Evolutionary conservation across 257 asterid genomes (phyloP).

Genomic region (Nicotiana paniculata): DNA sequence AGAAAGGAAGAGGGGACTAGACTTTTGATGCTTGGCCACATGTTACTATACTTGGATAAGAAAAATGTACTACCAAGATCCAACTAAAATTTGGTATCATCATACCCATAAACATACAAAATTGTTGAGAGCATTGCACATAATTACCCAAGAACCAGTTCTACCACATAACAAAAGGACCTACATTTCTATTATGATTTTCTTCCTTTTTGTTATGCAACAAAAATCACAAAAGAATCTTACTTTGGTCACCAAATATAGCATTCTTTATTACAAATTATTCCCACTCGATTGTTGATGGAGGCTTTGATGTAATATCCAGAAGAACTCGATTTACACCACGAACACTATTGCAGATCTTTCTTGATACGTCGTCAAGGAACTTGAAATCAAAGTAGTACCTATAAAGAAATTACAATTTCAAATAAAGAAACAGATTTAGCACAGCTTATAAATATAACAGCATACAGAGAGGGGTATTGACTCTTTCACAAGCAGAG

Average conservation of each 20-base stretch:
- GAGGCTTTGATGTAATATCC: slow-evolving; percentile 97
- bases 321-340: slow-evolving; percentile 96
- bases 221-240: not conserved
- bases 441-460: not conserved
- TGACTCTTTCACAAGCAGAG: not conserved
- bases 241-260: not conserved
- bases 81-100: not conserved
- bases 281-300: slow-evolving; percentile 98
- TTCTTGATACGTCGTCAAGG: slow-evolving; percentile 70
- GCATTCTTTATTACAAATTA: slow-evolving; percentile 9
- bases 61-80: not conserved
- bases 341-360: slow-evolving; percentile 85
- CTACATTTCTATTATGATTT: not conserved
- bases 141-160: not conserved
- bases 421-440: not conserved
- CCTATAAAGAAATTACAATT: slow-evolving; percentile 37
- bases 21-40: too few species aligned
- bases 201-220: not conserved
- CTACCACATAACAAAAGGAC: not conserved
- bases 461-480: not conserved
- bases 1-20: too few species aligned
- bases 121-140: not conserved
- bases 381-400: slow-evolving; percentile 82
- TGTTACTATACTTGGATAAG: not conserved
- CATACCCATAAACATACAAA: not conserved